phyloP scores from a whole-genome alignment of 176 grass and related monocot species.

The Carex kokanica region DNA sequence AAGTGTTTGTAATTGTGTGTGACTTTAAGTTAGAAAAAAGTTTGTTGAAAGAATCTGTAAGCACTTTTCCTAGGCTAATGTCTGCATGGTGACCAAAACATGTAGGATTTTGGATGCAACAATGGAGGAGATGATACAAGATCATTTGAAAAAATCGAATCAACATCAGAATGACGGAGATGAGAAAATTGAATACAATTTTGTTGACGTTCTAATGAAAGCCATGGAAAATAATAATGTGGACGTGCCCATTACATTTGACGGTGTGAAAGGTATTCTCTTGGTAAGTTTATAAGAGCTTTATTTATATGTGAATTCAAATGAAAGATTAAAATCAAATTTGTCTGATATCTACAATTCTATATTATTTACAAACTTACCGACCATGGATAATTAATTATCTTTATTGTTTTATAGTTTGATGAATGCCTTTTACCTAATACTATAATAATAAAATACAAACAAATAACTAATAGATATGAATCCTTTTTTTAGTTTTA shows the following conservation, averaged over 20 bases:
- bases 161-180: not conserved
- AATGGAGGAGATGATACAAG: not conserved
- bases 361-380: not conserved
- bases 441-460: not conserved
- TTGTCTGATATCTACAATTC: too few relatives aligned
- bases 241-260: slow-evolving; percentile 24
- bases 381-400: not conserved
- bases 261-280: slow-evolving; percentile 32
- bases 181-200: slow-evolving; percentile 19
- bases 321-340: not conserved
- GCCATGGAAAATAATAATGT: too few relatives aligned
- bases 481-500: not conserved
- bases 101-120: not conserved
- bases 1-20: not conserved
- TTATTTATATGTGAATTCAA: not conserved
- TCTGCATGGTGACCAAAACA: not conserved
- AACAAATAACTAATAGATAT: not conserved
- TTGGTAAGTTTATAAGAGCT: slow-evolving; percentile 13
- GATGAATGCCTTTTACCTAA: not conserved
- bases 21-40: not conserved
- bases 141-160: not conserved
- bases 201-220: not conserved
- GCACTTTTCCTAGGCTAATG: not conserved
- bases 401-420: not conserved
- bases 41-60: not conserved